Evolutionary conservation across 306 rosid genomes (phyloP).

Genomic region (Fagus crenata): DNA sequence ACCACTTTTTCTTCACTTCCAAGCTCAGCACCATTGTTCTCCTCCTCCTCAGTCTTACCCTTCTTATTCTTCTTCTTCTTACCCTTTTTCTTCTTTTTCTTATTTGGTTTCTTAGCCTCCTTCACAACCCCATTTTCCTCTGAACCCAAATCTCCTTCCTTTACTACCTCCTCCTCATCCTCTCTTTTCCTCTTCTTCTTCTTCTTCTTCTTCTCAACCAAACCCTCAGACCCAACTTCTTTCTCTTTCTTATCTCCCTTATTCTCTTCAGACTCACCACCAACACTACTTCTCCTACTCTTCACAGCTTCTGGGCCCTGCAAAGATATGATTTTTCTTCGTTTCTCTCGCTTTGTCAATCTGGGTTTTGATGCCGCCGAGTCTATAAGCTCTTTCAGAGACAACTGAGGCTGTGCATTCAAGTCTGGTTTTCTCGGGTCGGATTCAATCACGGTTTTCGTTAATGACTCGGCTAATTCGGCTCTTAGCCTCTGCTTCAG

Average conservation of each 20-base stretch:
- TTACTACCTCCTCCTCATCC: slow-evolving; percentile 19
- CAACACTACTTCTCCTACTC: slow-evolving; percentile 22
- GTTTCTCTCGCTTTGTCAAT: slow-evolving; percentile 80
- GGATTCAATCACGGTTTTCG: slow-evolving; percentile 27
- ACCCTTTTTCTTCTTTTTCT: slow-evolving; percentile 30
- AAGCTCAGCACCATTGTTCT: slow-evolving; percentile 27
- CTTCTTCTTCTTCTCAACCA: slow-evolving; percentile 26
- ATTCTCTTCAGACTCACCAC: slow-evolving; percentile 13
- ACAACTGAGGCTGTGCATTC: slow-evolving; percentile 9
- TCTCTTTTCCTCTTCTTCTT: slow-evolving; percentile 43
- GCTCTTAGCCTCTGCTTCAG: slow-evolving; percentile 72
- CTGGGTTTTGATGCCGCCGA: slow-evolving; percentile 40
- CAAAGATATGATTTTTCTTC: slow-evolving; percentile 44
- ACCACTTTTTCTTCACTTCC: slow-evolving; percentile 34
- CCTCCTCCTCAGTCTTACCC: slow-evolving; percentile 30
- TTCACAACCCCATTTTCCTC: slow-evolving; percentile 37
- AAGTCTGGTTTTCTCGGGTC: slow-evolving; percentile 30
- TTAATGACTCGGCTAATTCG: slow-evolving; percentile 35
- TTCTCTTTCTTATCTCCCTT: slow-evolving; percentile 16
- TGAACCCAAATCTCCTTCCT: slow-evolving; percentile 16
- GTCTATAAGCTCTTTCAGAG: slow-evolving; percentile 50
- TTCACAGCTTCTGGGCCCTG: slow-evolving; percentile 26
- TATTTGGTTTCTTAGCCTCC: slow-evolving; percentile 26
- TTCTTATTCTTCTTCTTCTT: slow-evolving; percentile 34
- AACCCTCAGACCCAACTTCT: slow-evolving; percentile 38